Conservation (phyloP, 2,329 filamentous ascomycete species). For the Penicillium sp. region DNA sequence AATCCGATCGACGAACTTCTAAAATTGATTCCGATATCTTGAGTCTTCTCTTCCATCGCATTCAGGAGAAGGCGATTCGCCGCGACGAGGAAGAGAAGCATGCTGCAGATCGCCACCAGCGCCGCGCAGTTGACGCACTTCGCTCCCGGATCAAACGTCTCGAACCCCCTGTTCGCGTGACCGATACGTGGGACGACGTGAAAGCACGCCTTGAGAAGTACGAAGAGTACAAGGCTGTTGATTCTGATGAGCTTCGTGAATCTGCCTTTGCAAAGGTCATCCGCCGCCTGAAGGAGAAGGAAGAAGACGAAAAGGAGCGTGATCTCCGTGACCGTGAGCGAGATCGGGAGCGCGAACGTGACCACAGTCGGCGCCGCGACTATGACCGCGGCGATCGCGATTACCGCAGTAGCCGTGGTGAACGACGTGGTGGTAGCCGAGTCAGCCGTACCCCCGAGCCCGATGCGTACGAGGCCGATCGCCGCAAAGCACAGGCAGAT, state of each 20-base stretch:
- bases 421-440: slow-evolving; percentile 51
- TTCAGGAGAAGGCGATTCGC: slow-evolving; percentile 82
- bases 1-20: slow-evolving; percentile 83
- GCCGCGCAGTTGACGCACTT: slow-evolving; percentile 79
- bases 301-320: slow-evolving; percentile 72
- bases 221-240: slow-evolving; percentile 80
- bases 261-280: slow-evolving; percentile 90
- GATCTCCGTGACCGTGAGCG: slow-evolving; percentile 51
- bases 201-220: slow-evolving; percentile 75
- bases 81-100: slow-evolving; percentile 82
- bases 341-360: slow-evolving; percentile 28
- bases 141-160: slow-evolving; percentile 86
- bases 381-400: slow-evolving; percentile 59
- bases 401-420: slow-evolving; percentile 50
- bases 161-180: slow-evolving; percentile 75
- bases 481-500: slow-evolving; percentile 89
- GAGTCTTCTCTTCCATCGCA: slow-evolving; percentile 79
- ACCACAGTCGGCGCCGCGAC: slow-evolving; percentile 50
- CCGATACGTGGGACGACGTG: slow-evolving; percentile 88
- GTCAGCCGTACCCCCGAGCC: slow-evolving; percentile 86
- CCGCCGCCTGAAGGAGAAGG: slow-evolving; percentile 85
- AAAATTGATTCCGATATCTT: slow-evolving; percentile 80
- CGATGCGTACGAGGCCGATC: slow-evolving; percentile 93
- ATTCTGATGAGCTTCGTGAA: slow-evolving; percentile 78
- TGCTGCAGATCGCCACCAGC: slow-evolving; percentile 79